A percentile compares a stretch with the other conserved stretches of the same genome.
These are phyloP conservation scores for Colletotrichum cuscutae DNA, from an alignment of 2,329 filamentous ascomycete genomes.

Conservation along the genomic window DNA sequence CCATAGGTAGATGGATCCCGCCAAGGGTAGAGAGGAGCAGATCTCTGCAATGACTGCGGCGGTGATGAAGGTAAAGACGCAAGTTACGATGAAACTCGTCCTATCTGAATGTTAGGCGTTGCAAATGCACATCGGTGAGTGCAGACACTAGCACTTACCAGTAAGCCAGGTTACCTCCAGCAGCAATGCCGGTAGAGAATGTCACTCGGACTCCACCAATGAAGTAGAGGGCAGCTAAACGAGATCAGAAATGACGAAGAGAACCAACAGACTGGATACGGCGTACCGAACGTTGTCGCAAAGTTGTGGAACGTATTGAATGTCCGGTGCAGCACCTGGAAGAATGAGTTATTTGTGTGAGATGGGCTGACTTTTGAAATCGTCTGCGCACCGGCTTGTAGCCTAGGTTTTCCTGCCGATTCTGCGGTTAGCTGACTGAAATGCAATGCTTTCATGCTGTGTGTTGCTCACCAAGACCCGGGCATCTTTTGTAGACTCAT, in stretches of 20 bases:
- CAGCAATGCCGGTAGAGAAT: conserved; percentile 70
- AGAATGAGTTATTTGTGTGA: background rate
- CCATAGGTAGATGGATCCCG: conserved; percentile 70
- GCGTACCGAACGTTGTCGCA: conserved; percentile 65
- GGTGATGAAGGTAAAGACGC: conserved; percentile 70
- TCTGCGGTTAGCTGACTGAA: background rate
- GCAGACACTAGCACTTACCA: conserved; percentile 51
- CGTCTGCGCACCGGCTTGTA: conserved; percentile 21
- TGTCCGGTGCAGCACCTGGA: conserved; percentile 64
- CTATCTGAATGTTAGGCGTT: conserved; percentile 42
- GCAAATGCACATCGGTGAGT: too few relatives aligned
- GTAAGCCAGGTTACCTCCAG: conserved; percentile 69
- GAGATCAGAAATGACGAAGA: conserved; percentile 20
- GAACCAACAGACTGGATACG: background rate
- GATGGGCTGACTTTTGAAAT: background rate
- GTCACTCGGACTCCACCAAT: conserved; percentile 69
- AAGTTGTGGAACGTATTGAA: conserved; percentile 69
- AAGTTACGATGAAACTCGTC: conserved; percentile 69
- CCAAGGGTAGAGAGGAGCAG: conserved; percentile 67
- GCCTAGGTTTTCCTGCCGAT: conserved; percentile 21
- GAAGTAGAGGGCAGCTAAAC: conserved; percentile 67
- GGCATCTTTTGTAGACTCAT: background rate
- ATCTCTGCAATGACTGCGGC: conserved; percentile 70
- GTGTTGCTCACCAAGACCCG: background rate
- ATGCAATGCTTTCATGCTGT: background rate